Conservation (phyloP, 305 asterid species). For the Fraxinus greggii region DNA sequence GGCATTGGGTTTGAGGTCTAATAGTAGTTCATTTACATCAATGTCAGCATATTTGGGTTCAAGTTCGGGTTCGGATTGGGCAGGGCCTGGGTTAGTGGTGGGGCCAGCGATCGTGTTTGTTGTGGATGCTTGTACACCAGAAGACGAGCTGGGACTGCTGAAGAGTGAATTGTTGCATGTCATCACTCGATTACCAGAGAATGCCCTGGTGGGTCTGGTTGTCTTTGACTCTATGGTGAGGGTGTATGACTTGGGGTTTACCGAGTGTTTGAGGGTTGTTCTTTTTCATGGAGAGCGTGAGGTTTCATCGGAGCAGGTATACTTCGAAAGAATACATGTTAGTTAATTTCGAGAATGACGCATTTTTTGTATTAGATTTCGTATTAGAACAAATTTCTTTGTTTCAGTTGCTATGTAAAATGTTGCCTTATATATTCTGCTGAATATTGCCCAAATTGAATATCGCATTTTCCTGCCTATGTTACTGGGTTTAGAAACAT, state of each 20-base stretch:
- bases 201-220: constrained; percentile 80
- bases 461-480: background rate
- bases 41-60: constrained; percentile 32
- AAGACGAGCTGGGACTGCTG: constrained; percentile 68
- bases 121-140: constrained; percentile 69
- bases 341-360: constrained; percentile 23
- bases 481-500: background rate
- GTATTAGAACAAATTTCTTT: background rate
- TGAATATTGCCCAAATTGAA: constrained; percentile 19
- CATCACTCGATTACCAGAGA: constrained; percentile 70
- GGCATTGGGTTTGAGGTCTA: constrained; percentile 42
- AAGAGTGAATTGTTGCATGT: constrained; percentile 74
- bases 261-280: constrained; percentile 64
- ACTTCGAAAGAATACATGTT: background rate
- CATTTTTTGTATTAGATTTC: constrained; percentile 12
- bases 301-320: constrained; percentile 73
- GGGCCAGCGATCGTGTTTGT: constrained; percentile 89
- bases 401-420: constrained; percentile 7
- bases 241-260: constrained; percentile 83
- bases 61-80: constrained; percentile 40
- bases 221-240: constrained; percentile 83
- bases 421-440: constrained; percentile 6
- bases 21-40: constrained; percentile 47
- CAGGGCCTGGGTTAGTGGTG: constrained; percentile 29
- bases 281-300: constrained; percentile 79